Percentiles rank a stretch among this genome's conserved stretches.
Evolutionary conservation across 208 protist species (phyloP).

Genomic region (Jaenimonas drosophilae): DNA sequence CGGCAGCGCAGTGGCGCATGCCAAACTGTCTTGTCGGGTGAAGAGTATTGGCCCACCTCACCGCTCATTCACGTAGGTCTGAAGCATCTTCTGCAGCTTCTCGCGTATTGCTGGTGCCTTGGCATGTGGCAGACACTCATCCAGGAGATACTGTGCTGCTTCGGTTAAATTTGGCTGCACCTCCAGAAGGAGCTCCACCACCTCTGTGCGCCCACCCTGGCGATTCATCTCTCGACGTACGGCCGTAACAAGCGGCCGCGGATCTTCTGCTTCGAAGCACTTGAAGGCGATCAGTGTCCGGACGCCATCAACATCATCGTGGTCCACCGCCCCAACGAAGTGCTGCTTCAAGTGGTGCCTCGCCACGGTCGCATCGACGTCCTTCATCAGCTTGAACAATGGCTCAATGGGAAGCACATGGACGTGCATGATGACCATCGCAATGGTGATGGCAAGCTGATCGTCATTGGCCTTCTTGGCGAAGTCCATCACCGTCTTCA

Average conservation of each 20-base stretch:
- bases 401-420: constrained; percentile 30
- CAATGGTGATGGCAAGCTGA: constrained; percentile 51
- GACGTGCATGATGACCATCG: constrained; percentile 43
- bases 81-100: constrained; percentile 16
- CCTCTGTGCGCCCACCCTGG: constrained; percentile 22
- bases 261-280: constrained; percentile 47
- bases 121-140: constrained; percentile 18
- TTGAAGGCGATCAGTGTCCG: constrained; percentile 37
- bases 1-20: constrained; percentile 15
- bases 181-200: constrained; percentile 34
- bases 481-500: constrained; percentile 29
- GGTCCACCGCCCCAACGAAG: constrained; percentile 62
- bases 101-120: constrained; percentile 19
- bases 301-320: constrained; percentile 40
- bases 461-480: constrained; percentile 48
- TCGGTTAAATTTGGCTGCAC: constrained; percentile 29
- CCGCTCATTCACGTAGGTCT: constrained; percentile 18
- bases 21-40: not conserved
- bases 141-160: constrained; percentile 24
- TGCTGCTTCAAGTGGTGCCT: constrained; percentile 48
- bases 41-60: constrained; percentile 1
- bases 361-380: constrained; percentile 29
- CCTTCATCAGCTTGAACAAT: constrained; percentile 46
- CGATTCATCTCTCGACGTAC: constrained; percentile 39
- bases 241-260: constrained; percentile 40